These are phyloP conservation scores for Cairneyella variabilis DNA, from an alignment of 495 filamentous ascomycete genomes.

Conservation along the genomic window DNA sequence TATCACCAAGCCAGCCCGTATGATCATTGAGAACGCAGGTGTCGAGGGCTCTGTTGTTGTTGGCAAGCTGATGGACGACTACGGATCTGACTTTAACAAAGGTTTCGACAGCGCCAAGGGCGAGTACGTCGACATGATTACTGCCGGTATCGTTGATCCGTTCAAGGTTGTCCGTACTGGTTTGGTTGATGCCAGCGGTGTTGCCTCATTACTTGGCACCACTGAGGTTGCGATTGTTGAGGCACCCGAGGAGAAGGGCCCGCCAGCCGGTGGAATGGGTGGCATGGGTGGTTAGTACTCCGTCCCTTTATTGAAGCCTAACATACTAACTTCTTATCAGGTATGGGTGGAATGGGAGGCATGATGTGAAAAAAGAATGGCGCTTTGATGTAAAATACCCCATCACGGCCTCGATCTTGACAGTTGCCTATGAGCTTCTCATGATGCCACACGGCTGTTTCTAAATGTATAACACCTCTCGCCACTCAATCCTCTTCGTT, in stretches of 20 bases:
- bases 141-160: conserved; percentile 93
- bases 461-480: conserved; percentile 26
- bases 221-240: conserved; percentile 98
- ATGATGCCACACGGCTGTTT: conserved; percentile 12
- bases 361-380: conserved; percentile 44
- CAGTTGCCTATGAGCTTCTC: conserved; percentile 11
- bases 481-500: conserved; percentile 26
- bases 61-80: conserved; percentile 97
- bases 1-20: conserved; percentile 90
- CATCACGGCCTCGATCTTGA: conserved; percentile 9
- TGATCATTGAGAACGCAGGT: conserved; percentile 97
- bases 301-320: neutral
- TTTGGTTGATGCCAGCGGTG: conserved; percentile 90
- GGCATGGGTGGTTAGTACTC: conserved; percentile 58
- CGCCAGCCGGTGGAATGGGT: conserved; percentile 55
- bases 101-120: conserved; percentile 94
- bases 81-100: conserved; percentile 90
- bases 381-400: conserved; percentile 20
- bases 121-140: conserved; percentile 98
- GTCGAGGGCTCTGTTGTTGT: conserved; percentile 94
- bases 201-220: conserved; percentile 94
- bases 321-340: conserved; percentile 15
- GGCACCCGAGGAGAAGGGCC: conserved; percentile 82
- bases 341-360: conserved; percentile 35
- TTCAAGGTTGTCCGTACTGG: conserved; percentile 98